These are phyloP conservation scores for Saprolegnia parasitica DNA, from an alignment of 352 stramenopile genomes.

Conservation along the genomic window DNA sequence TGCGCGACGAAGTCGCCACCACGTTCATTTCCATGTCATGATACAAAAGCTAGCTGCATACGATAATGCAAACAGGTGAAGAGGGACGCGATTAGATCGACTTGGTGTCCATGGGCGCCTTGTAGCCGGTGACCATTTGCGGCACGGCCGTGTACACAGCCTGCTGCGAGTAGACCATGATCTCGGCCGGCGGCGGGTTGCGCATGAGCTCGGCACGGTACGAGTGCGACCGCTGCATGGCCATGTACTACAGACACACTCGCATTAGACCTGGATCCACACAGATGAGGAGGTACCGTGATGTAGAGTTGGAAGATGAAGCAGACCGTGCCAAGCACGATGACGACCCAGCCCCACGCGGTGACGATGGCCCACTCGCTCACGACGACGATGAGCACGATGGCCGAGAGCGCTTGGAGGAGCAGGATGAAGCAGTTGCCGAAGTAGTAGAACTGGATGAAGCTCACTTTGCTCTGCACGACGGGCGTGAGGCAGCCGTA, in stretches of 20 bases:
- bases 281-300: conserved; percentile 37
- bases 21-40: too few species aligned
- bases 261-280: background rate
- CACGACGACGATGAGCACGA: conserved; percentile 69
- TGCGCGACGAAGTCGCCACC: too few species aligned
- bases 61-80: too few species aligned
- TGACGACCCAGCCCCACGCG: conserved; percentile 61
- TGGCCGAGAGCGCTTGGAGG: conserved; percentile 62
- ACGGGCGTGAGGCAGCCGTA: conserved; percentile 76
- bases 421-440: conserved; percentile 83
- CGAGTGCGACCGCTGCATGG: conserved; percentile 65
- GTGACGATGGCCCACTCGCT: conserved; percentile 76
- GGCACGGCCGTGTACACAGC: conserved; percentile 54
- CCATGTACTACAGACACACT: conserved; percentile 47
- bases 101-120: conserved; percentile 56
- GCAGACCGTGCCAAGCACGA: conserved; percentile 61
- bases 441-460: conserved; percentile 86
- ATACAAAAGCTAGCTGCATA: too few species aligned
- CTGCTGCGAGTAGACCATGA: conserved; percentile 54
- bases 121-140: conserved; percentile 48
- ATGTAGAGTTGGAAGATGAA: conserved; percentile 67
- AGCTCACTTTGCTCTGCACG: conserved; percentile 85
- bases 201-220: conserved; percentile 81
- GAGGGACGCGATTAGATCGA: conserved; percentile 46
- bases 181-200: conserved; percentile 70